Evolutionary conservation across 1,284 basidiomycete species (phyloP), one percentile per base, ranked within the genome.

Genomic region (Amylostereum areolatum): DNA sequence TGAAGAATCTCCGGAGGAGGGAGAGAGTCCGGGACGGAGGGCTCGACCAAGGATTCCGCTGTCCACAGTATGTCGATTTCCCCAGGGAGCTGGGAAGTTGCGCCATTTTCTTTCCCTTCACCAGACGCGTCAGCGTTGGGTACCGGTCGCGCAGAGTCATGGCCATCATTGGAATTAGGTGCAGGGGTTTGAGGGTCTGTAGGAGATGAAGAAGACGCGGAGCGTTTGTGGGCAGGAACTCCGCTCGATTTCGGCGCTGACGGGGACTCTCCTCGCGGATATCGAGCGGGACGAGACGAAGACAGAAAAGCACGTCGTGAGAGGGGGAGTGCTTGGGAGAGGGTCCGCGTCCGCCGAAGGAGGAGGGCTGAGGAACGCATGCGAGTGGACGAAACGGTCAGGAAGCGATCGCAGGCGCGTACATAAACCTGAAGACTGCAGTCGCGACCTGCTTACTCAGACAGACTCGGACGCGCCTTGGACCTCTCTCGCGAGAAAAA

Each of bases 51-150:
- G 37, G 64, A 63, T 40, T 74, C 73, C 1, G 82, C 77, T 3
- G 72, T 60, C 82, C 83, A 89, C n/a, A 89, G 69, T 48, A 89
- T 77, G 55, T 81, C 69, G 48, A 83, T 65, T 28, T 67, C 77
- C 24, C 69, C 57, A 0, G 84, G 84, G 1, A 86, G 67, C 37
- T 74, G 67, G 11, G 74, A 59, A 10, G 55, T 40, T 5, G 53
- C 34, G n/a, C 59, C 58, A 18, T 52, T 8, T 9, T 58, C 57
- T 42, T 57, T 59, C 43, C 33, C 47, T 18, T 54, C 46, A 11
- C 45, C 43, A 11, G 55, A 43, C 39, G 41, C 45, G 24, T 46
- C n/a, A n/a, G 36, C 37, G 30, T 45, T 45, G n/a, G 25, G n/a
- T 29, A 46, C 11, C 36, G 63, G 11, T 10, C 45, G 54, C 40